phyloP scores from a whole-genome alignment of 768 basidiomycete genomes.

The Serendipita indica region DNA sequence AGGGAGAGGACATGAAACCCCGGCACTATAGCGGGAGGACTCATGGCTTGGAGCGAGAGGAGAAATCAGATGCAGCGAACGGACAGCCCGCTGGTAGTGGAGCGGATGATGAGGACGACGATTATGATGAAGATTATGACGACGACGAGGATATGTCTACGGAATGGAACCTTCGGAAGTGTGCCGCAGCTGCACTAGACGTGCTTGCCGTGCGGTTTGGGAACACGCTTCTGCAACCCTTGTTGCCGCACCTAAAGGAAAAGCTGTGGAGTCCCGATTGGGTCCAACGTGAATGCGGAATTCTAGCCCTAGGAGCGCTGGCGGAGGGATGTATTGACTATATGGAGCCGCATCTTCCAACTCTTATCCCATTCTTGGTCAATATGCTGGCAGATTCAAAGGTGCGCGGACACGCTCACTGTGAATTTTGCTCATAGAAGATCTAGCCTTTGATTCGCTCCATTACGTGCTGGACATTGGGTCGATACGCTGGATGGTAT shows the following conservation, averaged over 20 bases:
- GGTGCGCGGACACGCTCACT: conserved; percentile 31
- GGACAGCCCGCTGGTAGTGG: conserved; percentile 32
- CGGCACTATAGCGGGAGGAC: conserved; percentile 76
- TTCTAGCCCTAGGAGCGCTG: conserved; percentile 92
- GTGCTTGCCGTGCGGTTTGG: conserved; percentile 90
- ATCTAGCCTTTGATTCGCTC: conserved; percentile 85
- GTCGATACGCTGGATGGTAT: conserved; percentile 95
- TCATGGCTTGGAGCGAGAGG: conserved; percentile 61
- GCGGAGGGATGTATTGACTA: conserved; percentile 98
- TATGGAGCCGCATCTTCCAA: conserved; percentile 88
- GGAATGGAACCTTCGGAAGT: conserved; percentile 98
- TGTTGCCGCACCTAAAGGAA: conserved; percentile 79
- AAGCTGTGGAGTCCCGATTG: conserved; percentile 89
- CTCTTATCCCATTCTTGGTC: conserved; percentile 84
- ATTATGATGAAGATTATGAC: conserved; percentile 75
- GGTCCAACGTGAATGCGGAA: conserved; percentile 89
- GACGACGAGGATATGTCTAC: conserved; percentile 95
- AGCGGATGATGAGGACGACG: conserved; percentile 75
- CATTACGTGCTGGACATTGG: conserved; percentile 99
- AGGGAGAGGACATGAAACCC: conserved; percentile 91
- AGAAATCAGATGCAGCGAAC: conserved; percentile 30
- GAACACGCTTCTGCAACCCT: conserved; percentile 73
- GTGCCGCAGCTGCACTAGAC: conserved; percentile 92
- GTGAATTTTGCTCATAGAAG: not conserved
- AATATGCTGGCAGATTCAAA: conserved; percentile 82